Evolutionary conservation across 805 yeast genomes (phyloP).

Genomic region (Ogataea paradorogensis): DNA sequence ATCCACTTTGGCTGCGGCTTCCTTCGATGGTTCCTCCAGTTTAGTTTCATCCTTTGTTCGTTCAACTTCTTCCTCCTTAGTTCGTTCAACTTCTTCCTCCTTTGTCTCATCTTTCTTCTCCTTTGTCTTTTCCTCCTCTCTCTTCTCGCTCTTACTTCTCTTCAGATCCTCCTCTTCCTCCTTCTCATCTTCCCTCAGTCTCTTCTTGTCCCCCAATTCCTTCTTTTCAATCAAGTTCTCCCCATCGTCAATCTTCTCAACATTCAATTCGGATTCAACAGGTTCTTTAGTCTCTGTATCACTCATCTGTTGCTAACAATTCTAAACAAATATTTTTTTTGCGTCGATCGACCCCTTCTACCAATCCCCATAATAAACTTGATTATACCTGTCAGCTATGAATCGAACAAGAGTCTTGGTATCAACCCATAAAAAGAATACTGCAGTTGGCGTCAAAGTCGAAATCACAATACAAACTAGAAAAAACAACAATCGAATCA

Average conservation of each 20-base stretch:
- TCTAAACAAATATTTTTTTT: constrained; percentile 3
- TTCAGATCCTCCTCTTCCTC: constrained; percentile 2
- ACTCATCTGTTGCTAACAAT: constrained; percentile 6
- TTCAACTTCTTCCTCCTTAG: not conserved
- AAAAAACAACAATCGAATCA: not conserved
- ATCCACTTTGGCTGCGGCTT: not conserved
- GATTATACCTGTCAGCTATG: constrained; percentile 1
- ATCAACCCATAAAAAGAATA: constrained; percentile 8
- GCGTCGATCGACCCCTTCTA: constrained; percentile 11
- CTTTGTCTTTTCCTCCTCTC: constrained; percentile 2
- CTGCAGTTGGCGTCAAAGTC: constrained; percentile 1
- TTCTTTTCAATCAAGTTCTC: constrained; percentile 3
- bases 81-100: too few species aligned
- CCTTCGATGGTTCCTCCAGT: not conserved
- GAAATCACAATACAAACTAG: constrained; percentile 1
- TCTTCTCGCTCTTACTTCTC: constrained; percentile 6
- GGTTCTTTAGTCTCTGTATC: constrained; percentile 4
- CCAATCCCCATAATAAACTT: constrained; percentile 5
- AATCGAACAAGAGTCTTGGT: constrained; percentile 1
- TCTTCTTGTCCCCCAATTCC: constrained; percentile 2
- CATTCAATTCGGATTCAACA: constrained; percentile 9
- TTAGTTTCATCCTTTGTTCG: not conserved
- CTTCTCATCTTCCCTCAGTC: constrained; percentile 1
- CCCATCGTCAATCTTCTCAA: constrained; percentile 5
- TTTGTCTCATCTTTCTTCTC: constrained; percentile 5